Percentiles rank a stretch among this genome's conserved stretches.
Evolutionary conservation across 2,329 filamentous ascomycete genomes (phyloP).

Genomic region (Talaromyces verruculosus): DNA sequence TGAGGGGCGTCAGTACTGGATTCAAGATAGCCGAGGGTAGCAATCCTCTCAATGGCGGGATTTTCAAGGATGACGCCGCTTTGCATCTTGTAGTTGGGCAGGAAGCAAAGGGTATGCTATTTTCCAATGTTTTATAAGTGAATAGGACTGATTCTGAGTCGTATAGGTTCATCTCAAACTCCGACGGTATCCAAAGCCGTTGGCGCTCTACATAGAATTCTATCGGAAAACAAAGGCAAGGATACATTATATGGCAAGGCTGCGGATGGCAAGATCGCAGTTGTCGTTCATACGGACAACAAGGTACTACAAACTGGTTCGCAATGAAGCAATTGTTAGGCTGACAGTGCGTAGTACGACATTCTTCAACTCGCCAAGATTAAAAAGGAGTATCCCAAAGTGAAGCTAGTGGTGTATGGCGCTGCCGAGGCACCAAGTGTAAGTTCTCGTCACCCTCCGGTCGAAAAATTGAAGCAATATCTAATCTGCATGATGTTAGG

Average conservation of each 20-base stretch:
- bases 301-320: slow-evolving; percentile 19
- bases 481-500: slow-evolving; percentile 25
- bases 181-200: slow-evolving; percentile 34
- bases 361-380: slow-evolving; percentile 42
- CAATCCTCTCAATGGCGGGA: slow-evolving; percentile 49
- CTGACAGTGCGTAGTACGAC: slow-evolving; percentile 36
- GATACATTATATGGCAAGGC: slow-evolving; percentile 42
- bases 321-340: neutral
- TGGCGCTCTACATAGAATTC: slow-evolving; percentile 38
- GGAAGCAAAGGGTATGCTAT: slow-evolving; percentile 30
- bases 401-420: slow-evolving; percentile 38
- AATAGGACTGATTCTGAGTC: neutral
- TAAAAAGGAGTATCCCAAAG: slow-evolving; percentile 19
- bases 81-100: slow-evolving; percentile 53
- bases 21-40: slow-evolving; percentile 55
- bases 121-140: neutral
- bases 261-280: slow-evolving; percentile 39
- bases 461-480: neutral
- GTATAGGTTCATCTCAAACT: slow-evolving; percentile 24
- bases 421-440: slow-evolving; percentile 39
- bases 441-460: neutral
- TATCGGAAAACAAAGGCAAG: slow-evolving; percentile 37
- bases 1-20: slow-evolving; percentile 60
- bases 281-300: slow-evolving; percentile 45
- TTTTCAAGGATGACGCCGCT: slow-evolving; percentile 55